Evolutionary conservation across 495 filamentous ascomycete species (phyloP), one percentile per base, ranked within the genome.

Genomic region (Hamigera avellanea): DNA sequence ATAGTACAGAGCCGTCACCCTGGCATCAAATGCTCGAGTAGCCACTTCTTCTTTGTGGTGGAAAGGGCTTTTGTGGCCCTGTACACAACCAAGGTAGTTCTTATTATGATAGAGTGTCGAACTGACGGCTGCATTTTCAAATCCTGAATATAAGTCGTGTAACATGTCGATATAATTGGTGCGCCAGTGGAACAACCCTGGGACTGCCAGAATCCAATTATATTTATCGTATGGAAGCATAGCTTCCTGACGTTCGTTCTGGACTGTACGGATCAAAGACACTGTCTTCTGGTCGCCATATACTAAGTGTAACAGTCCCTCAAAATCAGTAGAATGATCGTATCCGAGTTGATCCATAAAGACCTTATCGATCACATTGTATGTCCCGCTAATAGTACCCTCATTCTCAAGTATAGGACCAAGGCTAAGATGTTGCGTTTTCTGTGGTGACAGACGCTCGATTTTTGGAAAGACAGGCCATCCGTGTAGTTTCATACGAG

Each of bases 71-170:
- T 26, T 37, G 27, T 37, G 35, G 2, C 23, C 25, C 30, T 35
- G 29, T 32, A 29, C 37, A 29, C 21, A 32, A 13, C 42, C 42
- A 23, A 39, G 36, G 28, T 37, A 37, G 10, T 30, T 31, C 14
- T 29, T 38, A 19, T 42, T 46, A 40, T 39, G 43, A 35, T 25
- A 19, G 27, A 43, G 34, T 33, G 39, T 46, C 17, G 40, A 36
- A n/a, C n/a, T n/a, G n/a, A n/a, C n/a, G n/a, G n/a, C n/a, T n/a
- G n/a, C n/a, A n/a, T n/a, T n/a, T n/a, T n/a, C n/a, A n/a, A n/a
- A n/a, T n/a, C n/a, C n/a, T n/a, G 34, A 46, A 25, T 43, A 40
- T 32, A 36, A 27, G 21, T 30, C 17, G 14, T 33, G 14, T 14
- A 43, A 38, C 25, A 43, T 34, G 14, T 35, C 32, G 16, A 45